Evolutionary conservation across 164 flowering plant species (phyloP).

Genomic region (Tetracentron sinense): DNA sequence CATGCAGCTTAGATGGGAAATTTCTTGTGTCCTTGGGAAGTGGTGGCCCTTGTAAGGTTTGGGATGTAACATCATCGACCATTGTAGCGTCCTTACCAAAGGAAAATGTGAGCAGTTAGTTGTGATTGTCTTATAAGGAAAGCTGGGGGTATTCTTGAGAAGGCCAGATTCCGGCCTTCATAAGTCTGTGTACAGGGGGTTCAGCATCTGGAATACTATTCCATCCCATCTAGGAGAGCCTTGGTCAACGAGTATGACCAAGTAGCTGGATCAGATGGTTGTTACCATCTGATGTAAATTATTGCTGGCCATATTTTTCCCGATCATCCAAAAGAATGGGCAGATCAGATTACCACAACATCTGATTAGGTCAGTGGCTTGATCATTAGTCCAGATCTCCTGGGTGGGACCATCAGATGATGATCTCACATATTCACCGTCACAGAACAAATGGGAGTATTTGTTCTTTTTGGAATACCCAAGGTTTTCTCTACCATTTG

Average conservation of each 20-base stretch:
- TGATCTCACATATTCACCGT: too few relatives aligned
- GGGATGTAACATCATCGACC: constrained; percentile 64
- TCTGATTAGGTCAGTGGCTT: too few relatives aligned
- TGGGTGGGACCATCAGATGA: too few relatives aligned
- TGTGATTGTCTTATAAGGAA: not conserved
- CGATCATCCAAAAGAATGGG: too few relatives aligned
- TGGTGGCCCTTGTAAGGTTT: constrained; percentile 72
- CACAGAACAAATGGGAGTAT: too few relatives aligned
- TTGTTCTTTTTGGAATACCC: too few relatives aligned
- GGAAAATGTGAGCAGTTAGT: constrained; percentile 47
- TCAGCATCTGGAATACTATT: not conserved
- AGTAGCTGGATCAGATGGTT: not conserved
- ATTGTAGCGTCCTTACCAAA: constrained; percentile 56
- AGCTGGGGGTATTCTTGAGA: not conserved
- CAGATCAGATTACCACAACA: too few relatives aligned
- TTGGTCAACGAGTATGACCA: too few relatives aligned
- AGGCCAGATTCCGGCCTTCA: not conserved
- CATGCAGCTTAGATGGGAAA: constrained; percentile 78
- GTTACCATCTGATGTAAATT: too few relatives aligned
- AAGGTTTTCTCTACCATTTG: not conserved
- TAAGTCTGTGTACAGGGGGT: not conserved
- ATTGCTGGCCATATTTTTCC: not conserved
- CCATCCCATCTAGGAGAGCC: not conserved
- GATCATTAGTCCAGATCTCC: too few relatives aligned
- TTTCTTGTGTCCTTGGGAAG: constrained; percentile 72